Base-by-base conservation (phyloP, 306 rosid species). In the Cicer bijugum region DNA sequence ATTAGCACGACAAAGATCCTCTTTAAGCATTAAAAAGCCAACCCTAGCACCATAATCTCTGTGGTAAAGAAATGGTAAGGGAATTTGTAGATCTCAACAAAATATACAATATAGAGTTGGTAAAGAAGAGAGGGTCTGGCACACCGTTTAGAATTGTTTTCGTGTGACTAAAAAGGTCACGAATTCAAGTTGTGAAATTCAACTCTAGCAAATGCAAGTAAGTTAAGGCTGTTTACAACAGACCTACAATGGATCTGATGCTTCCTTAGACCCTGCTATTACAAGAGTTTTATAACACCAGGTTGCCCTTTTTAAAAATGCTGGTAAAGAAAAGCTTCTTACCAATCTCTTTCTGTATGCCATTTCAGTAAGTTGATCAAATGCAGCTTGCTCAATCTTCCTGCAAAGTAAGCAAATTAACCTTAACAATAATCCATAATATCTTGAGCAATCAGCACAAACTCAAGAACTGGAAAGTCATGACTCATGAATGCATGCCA, bases 331-430 rank as follows among this genome's bases (percentile, higher is more conserved):
- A 65, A 81, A 75, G 78, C n/a, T 65, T 75, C 76, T 81, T 83
- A 92, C 98, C 98, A 86, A 38, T 85, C 86, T 79, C 85, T 84
- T 93, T 76, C 74, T 84, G 91, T 89, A 90, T 69, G 97, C 97
- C 58, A 84, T 82, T 83, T 86, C 97, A 86, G 80, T 65, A 56
- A 93, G 98, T 61, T 89, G 87, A 87, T 93, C 96, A 83, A 87
- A 85, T 14, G 97, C 98, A 76, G 87, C 82, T 81, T 85, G 88
- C 83, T 90, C 97, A 48, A 86, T 76, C 48, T 80, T 84, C 91
- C 98, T 92, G 93, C 84, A 84, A 6, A 71, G 45, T 39, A 82
- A 75, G 46, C 60, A 68, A 76, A 78, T 58, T 42, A 80, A 55
- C 58, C 55, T 39, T 38, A 74, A 47, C 69, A 67, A 78, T 33